Percentiles rank a stretch among this genome's conserved stretches.
phyloP scores from a whole-genome alignment of 2,329 filamentous ascomycete genomes.

The Ophiocordyceps polyrhachis-furcata region DNA sequence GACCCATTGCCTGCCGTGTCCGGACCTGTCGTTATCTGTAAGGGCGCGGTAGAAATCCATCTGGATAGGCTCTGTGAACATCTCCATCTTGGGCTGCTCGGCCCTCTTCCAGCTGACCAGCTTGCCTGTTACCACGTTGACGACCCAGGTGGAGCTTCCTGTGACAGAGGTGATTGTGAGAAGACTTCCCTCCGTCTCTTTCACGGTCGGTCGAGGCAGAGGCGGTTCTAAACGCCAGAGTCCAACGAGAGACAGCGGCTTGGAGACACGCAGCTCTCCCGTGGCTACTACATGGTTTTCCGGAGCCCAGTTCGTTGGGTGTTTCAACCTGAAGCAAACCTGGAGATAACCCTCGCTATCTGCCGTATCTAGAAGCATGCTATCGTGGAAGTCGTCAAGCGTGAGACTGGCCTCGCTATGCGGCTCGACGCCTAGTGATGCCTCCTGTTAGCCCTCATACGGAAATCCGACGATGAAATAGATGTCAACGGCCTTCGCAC shows the following conservation, averaged over 20 bases:
- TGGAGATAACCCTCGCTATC: slow-evolving; percentile 25
- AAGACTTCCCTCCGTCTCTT: slow-evolving; percentile 2
- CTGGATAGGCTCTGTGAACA: slow-evolving; percentile 24
- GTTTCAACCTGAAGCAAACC: slow-evolving; percentile 24
- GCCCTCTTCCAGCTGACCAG: slow-evolving; percentile 22
- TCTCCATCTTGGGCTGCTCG: slow-evolving; percentile 11
- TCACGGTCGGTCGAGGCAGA: slow-evolving; percentile 8
- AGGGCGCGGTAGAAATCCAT: slow-evolving; percentile 44
- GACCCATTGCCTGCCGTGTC: slow-evolving; percentile 39
- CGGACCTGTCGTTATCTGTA: slow-evolving; percentile 45
- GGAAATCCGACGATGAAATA: no score
- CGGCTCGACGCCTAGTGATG: slow-evolving; percentile 20
- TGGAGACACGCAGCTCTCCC: slow-evolving; percentile 24
- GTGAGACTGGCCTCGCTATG: slow-evolving; percentile 18
- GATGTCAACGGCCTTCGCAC: slow-evolving; percentile 8
- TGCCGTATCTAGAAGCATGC: slow-evolving; percentile 5
- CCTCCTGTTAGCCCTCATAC: not conserved
- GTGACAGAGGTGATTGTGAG: slow-evolving; percentile 17
- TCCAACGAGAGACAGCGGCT: slow-evolving; percentile 11
- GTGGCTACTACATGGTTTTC: slow-evolving; percentile 32
- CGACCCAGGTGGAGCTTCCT: slow-evolving; percentile 20
- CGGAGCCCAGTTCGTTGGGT: slow-evolving; percentile 30
- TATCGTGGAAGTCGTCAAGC: slow-evolving; percentile 13
- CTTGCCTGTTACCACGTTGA: slow-evolving; percentile 23
- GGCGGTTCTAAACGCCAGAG: slow-evolving; percentile 4